Conservation (phyloP, 352 stramenopile genomes). For the Pilasporangium apinafurcum region DNA sequence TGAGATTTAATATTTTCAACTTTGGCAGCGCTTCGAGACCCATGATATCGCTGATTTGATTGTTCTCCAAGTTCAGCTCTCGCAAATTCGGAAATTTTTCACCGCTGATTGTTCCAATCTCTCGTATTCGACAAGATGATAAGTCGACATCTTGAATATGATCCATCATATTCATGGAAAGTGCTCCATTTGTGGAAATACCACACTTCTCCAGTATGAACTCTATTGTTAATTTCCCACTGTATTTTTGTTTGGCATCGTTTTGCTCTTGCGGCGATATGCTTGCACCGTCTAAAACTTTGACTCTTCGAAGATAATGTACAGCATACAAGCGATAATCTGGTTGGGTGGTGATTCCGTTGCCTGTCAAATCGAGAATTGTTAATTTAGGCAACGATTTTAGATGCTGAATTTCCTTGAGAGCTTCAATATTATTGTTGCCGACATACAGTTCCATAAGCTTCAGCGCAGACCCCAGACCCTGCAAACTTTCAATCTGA, state of each 20-base stretch:
- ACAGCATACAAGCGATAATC: constrained; percentile 81
- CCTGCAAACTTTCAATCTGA: constrained; percentile 61
- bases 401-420: constrained; percentile 79
- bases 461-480: constrained; percentile 47
- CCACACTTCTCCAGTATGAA: constrained; percentile 80
- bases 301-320: constrained; percentile 74
- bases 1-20: constrained; percentile 64
- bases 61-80: constrained; percentile 82
- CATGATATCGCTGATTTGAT: constrained; percentile 71
- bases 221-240: constrained; percentile 78
- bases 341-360: constrained; percentile 45
- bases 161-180: constrained; percentile 28
- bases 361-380: constrained; percentile 83
- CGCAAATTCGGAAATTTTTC: constrained; percentile 57
- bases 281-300: constrained; percentile 76
- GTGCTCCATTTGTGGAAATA: background rate
- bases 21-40: constrained; percentile 56
- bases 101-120: constrained; percentile 47
- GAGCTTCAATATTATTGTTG: constrained; percentile 71
- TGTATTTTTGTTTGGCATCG: constrained; percentile 85
- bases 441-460: constrained; percentile 88
- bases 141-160: constrained; percentile 68
- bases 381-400: constrained; percentile 80
- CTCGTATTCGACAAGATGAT: constrained; percentile 67
- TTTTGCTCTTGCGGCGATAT: constrained; percentile 71